phyloP scores from a whole-genome alignment of 129 eudicot species.

The Centella asiatica region DNA sequence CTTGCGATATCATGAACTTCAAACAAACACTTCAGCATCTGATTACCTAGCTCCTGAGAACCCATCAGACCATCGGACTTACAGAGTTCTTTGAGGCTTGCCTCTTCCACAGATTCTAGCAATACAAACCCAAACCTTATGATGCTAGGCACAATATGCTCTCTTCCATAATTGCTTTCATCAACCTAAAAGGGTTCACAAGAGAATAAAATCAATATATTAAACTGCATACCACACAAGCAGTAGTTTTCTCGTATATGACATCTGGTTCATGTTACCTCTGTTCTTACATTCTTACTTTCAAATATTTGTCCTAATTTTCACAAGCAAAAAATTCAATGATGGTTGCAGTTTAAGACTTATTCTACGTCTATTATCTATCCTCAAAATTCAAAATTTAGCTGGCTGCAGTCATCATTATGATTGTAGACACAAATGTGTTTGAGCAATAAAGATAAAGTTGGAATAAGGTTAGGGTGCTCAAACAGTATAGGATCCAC shows the following conservation, averaged over 20 bases:
- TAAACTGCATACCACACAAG: not conserved
- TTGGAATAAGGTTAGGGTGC: too few species aligned
- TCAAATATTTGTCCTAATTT: not conserved
- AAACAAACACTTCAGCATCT: constrained; percentile 59
- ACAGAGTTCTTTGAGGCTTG: constrained; percentile 31
- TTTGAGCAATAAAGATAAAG: too few species aligned
- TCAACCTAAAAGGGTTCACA: constrained; percentile 32
- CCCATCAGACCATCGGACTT: constrained; percentile 54
- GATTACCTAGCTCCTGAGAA: constrained; percentile 58
- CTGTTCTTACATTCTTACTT: not conserved
- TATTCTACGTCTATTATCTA: too few species aligned
- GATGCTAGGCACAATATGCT: constrained; percentile 70
- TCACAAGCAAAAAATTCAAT: not conserved
- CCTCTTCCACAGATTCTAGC: constrained; percentile 51
- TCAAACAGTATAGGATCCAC: not conserved
- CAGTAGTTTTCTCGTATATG: not conserved
- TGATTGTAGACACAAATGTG: too few species aligned
- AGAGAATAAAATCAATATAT: not conserved
- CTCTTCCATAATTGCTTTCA: constrained; percentile 68
- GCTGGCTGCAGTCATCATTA: not conserved
- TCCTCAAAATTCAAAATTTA: too few species aligned
- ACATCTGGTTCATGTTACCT: not conserved
- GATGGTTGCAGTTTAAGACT: too few species aligned
- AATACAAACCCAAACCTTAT: constrained; percentile 64
- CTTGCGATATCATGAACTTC: constrained; percentile 82